Conservation (phyloP, 1,284 basidiomycete species). For the Bondarzewia mesenterica region DNA sequence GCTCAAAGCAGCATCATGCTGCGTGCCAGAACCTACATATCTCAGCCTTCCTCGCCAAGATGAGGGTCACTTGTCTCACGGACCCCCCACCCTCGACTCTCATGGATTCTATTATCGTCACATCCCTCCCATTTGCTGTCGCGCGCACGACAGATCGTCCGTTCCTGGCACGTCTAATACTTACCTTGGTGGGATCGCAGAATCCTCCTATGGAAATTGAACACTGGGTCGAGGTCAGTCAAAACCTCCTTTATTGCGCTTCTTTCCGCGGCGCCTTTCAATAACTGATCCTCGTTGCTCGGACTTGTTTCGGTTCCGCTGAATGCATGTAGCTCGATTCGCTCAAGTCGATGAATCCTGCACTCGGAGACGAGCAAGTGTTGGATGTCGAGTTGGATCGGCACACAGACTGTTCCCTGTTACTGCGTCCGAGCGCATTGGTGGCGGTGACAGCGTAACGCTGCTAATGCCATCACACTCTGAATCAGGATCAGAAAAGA, state of each 20-base stretch:
- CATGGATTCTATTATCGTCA: constrained; percentile 24
- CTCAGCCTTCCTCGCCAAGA: constrained; percentile 40
- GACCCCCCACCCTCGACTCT: constrained; percentile 30
- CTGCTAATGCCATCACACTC: background rate
- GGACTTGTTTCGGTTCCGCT: too few species aligned
- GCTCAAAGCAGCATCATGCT: background rate
- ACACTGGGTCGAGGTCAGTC: constrained; percentile 68
- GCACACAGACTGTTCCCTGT: constrained; percentile 43
- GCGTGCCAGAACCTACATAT: constrained; percentile 40
- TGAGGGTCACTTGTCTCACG: constrained; percentile 40
- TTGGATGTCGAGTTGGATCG: constrained; percentile 66
- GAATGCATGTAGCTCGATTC: constrained; percentile 68
- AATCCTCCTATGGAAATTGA: constrained; percentile 43
- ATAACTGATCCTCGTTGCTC: background rate
- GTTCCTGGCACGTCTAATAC: constrained; percentile 55
- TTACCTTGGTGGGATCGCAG: constrained; percentile 38
- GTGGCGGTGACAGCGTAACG: constrained; percentile 6
- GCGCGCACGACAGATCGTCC: constrained; percentile 48
- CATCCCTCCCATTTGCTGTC: constrained; percentile 49
- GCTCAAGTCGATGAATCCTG: constrained; percentile 35
- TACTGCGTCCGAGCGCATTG: background rate
- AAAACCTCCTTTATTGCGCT: background rate
- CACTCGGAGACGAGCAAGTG: constrained; percentile 61
- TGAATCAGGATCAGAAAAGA: background rate
- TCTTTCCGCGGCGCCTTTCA: background rate